Conservation (phyloP, 1,284 basidiomycete genomes). For the Thelephora terrestris region DNA sequence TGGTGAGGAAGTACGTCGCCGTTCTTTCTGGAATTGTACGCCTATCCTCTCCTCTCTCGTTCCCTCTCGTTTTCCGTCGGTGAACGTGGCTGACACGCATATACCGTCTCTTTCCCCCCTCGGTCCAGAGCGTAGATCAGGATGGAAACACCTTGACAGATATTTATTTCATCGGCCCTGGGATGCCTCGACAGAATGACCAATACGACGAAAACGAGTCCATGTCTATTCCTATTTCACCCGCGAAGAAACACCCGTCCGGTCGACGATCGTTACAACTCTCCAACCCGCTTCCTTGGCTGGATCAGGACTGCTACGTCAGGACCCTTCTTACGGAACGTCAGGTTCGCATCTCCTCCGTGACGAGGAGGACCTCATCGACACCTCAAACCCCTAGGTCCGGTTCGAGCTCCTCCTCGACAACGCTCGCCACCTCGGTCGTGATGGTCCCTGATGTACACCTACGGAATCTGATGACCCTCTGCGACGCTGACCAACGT, state of each 20-base stretch:
- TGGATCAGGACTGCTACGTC: background rate
- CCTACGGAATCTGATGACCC: background rate
- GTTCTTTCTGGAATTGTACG: background rate
- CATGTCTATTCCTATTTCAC: background rate
- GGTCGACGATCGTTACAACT: background rate
- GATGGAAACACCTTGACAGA: constrained; percentile 1
- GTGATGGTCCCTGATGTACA: background rate
- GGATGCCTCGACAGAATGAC: background rate
- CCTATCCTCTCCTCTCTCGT: background rate
- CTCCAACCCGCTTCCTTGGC: background rate
- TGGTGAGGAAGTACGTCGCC: background rate
- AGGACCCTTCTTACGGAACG: background rate
- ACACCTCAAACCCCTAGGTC: too few species aligned
- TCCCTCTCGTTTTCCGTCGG: background rate
- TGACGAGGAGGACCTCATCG: background rate
- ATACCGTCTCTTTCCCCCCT: background rate
- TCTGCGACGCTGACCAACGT: background rate
- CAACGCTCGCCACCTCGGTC: background rate
- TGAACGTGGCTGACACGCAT: background rate
- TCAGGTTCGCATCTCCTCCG: background rate
- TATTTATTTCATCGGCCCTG: background rate
- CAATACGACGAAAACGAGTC: constrained; percentile 1
- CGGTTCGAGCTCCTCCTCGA: background rate
- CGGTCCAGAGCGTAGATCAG: background rate
- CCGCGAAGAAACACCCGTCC: background rate